Percentiles rank a stretch among this genome's conserved stretches.
Evolutionary conservation across 2,329 filamentous ascomycete genomes (phyloP).

Genomic region (Colletotrichum musae): DNA sequence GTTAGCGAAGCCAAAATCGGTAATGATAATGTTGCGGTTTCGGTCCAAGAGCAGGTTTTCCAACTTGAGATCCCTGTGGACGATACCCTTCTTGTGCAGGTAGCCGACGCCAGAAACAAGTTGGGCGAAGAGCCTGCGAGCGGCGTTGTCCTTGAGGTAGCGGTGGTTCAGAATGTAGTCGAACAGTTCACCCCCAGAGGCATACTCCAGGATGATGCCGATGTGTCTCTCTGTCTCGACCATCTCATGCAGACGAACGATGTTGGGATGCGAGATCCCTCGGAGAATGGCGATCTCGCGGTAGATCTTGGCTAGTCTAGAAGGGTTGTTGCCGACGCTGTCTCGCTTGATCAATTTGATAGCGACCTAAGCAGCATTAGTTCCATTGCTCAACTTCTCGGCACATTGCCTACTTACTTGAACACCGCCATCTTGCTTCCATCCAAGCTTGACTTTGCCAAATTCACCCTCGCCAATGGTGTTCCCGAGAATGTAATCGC

Average conservation of each 20-base stretch:
- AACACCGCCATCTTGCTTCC: conserved; percentile 41
- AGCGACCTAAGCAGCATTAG: conserved; percentile 77
- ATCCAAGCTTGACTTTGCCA: conserved; percentile 90
- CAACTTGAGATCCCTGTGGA: conserved; percentile 95
- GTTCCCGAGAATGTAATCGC: conserved; percentile 95
- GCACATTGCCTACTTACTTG: conserved; percentile 56
- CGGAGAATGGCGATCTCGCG: conserved; percentile 94
- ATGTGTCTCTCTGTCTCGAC: conserved; percentile 98
- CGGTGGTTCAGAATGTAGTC: conserved; percentile 98
- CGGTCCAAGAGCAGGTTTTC: conserved; percentile 96
- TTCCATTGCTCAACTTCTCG: conserved; percentile 22
- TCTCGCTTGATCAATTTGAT: conserved; percentile 98
- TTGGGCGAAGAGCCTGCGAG: conserved; percentile 92
- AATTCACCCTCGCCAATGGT: conserved; percentile 98
- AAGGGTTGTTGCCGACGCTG: conserved; percentile 88
- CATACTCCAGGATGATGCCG: conserved; percentile 98
- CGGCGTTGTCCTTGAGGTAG: conserved; percentile 94
- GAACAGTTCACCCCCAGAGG: conserved; percentile 96
- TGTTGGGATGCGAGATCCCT: conserved; percentile 93
- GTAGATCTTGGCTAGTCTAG: conserved; percentile 94
- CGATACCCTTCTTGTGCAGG: conserved; percentile 98
- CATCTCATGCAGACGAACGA: conserved; percentile 97
- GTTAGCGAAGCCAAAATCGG: conserved; percentile 98
- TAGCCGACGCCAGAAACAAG: conserved; percentile 97
- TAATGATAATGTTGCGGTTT: conserved; percentile 99